Base-by-base conservation (phyloP, 2,329 filamentous ascomycete genomes). In the Sclerotinia minor region DNA sequence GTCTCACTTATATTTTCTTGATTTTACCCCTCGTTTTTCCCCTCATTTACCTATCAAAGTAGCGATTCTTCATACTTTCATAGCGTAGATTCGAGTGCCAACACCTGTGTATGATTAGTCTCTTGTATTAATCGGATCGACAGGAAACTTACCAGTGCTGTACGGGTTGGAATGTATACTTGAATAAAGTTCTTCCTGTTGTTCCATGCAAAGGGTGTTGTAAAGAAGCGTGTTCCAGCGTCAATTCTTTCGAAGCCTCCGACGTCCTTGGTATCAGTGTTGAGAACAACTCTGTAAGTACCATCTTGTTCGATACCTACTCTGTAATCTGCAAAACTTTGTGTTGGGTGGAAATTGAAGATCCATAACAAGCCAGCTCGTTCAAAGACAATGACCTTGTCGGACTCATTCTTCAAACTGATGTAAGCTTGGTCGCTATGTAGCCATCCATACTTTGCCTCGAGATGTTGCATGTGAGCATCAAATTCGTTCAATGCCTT, bases 381-480 rank as follows among this genome's bases (percentile, higher is more conserved):
- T 82, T 99, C 95, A 78, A 97, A 99, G 4, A 97, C 94, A 72
- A 99, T 87, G 54, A 98, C 89, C 81, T 98, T 99, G 81, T 99
- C 95, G 26, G 80, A 83, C 77, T 98, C 93, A 77, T 99, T 89
- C 85, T 98, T 99, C 73, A 98, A 84, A 70, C 91, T 95, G 76
- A 99, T 89, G 78, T 95, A 96, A 0, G 94, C 95, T 80, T 98
- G 94, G 0, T 89, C 81, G 0, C 90, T 82, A 77, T 92, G 88
- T 49, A 99, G 83, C 95, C 95, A 99, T 72, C 94, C 93, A 77
- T 94, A 96, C 79, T 92, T 94, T 69, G 87, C 87, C 79, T 99
- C 95, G 0, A 88, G 88, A 71, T 86, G 83, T 80, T 99, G 95
- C 94, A 99, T 97, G 71, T 89, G 85, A 68, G 88, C 85, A 82